Evolutionary conservation across 2,329 filamentous ascomycete genomes (phyloP).

Genomic region (Fusarium ambrosium): DNA sequence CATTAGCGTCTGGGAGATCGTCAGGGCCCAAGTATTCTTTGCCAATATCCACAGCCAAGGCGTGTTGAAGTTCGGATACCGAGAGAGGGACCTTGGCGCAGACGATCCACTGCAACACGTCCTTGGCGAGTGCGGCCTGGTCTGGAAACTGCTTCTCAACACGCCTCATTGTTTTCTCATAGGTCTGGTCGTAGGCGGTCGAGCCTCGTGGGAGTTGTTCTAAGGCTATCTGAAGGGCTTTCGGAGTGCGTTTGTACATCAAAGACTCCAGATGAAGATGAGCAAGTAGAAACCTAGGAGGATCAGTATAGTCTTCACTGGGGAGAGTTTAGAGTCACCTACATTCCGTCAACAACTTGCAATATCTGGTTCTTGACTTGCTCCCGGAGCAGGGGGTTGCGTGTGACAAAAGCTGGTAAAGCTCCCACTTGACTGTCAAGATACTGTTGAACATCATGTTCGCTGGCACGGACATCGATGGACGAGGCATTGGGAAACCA

Average conservation of each 20-base stretch:
- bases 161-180: constrained; percentile 56
- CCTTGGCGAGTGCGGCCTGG: constrained; percentile 51
- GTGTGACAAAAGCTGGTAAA: background rate
- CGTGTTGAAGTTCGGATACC: constrained; percentile 55
- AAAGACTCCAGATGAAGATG: constrained; percentile 22
- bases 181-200: constrained; percentile 52
- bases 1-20: constrained; percentile 48
- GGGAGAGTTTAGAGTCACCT: background rate
- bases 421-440: background rate
- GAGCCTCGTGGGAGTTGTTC: constrained; percentile 39
- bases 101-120: constrained; percentile 56
- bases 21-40: constrained; percentile 49
- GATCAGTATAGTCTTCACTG: background rate
- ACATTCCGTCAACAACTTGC: constrained; percentile 34
- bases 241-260: background rate
- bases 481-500: background rate
- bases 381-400: background rate
- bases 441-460: constrained; percentile 31
- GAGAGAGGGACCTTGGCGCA: constrained; percentile 52
- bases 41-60: constrained; percentile 53
- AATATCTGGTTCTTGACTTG: constrained; percentile 21
- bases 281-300: constrained; percentile 28
- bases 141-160: constrained; percentile 54
- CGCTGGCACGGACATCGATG: constrained; percentile 31
- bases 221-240: constrained; percentile 49